Base-by-base conservation (phyloP, 2,329 filamentous ascomycete genomes). In the Neofusicoccum kwambonambiense region DNA sequence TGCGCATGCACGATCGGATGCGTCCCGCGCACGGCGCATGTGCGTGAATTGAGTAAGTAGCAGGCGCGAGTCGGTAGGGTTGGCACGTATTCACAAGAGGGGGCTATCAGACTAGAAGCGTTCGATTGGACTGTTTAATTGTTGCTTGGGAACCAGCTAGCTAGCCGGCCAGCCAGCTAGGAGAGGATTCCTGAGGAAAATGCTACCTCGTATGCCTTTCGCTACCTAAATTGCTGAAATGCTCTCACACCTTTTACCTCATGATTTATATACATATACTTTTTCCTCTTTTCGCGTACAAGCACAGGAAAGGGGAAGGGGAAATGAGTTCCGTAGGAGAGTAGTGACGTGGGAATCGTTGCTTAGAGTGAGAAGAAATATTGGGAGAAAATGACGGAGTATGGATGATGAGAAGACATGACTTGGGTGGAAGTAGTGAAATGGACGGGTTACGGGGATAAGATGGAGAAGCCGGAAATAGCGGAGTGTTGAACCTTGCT, bases 181-280 rank as follows among this genome's bases (percentile, higher is more conserved):
- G 15, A 13, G 4, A 4, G 39, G 39, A 13, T 41, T 41, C 39
- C 39, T 41, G 39, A 11, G 13, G 37, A 17, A 44, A 44, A 44
- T 17, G 42, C 42, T 44, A 44, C 37, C 15, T 15, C 15, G 12
- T 15, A n/a, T 44, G 27, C 11, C 37, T 39, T 39, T 39, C 37
- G 13, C 11, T 39, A 39, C 13, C 37, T 15, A 15, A 39, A 39
- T 39, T 39, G 11, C 13, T 44, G n/a, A 44, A 17, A 44, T 17
- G 42, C 27, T 37, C 49, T 34, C 31, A 11, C 50, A 17, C 31
- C 34, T 13, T 52, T 37, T 31, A 2, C 50, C n/a, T 52, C 50
- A 37, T 52, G 34, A 52, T 52, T 52, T 52, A 39, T 37, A 39
- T 52, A 52, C 50, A 52, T 52, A 39, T 52, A 37, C 50, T 37